These are phyloP conservation scores for Globisporangium uncinulatum DNA, from an alignment of 352 stramenopile species.

Conservation along the genomic window DNA sequence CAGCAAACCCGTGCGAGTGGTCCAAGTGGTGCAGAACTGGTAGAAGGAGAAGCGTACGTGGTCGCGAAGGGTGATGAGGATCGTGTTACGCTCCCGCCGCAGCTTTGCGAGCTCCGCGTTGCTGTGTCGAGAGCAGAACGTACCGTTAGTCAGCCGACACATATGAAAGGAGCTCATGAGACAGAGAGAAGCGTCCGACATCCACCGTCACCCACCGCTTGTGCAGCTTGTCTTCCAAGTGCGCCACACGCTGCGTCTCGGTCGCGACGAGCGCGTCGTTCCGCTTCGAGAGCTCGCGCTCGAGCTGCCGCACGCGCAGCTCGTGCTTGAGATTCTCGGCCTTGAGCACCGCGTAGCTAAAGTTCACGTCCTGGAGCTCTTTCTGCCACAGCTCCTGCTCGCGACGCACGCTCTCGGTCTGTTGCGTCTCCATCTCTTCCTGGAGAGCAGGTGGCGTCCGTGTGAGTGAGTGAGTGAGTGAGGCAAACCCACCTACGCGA, in stretches of 20 bases:
- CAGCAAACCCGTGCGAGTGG: too few species aligned
- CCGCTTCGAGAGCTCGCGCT: conserved; percentile 50
- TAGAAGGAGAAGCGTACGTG: conserved; percentile 15
- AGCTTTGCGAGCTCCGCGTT: conserved; percentile 53
- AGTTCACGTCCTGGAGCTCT: conserved; percentile 45
- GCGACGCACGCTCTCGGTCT: conserved; percentile 24
- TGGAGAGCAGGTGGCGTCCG: neutral
- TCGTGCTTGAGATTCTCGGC: conserved; percentile 57
- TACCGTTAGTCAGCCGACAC: too few species aligned
- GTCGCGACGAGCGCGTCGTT: conserved; percentile 32
- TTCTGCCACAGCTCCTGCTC: conserved; percentile 56
- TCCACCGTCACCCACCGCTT: conserved; percentile 24
- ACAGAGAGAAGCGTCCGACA: neutral
- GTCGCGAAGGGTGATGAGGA: conserved; percentile 52
- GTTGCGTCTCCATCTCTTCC: conserved; percentile 30
- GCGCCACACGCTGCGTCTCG: conserved; percentile 37
- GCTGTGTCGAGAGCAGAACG: conserved; percentile 13
- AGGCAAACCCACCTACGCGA: neutral
- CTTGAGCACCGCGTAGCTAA: conserved; percentile 44
- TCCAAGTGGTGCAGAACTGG: neutral
- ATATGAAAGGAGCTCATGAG: neutral
- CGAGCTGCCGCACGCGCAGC: conserved; percentile 45
- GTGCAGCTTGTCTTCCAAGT: conserved; percentile 32
- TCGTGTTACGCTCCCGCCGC: conserved; percentile 56
- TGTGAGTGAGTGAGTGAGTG: neutral